phyloP scores from a whole-genome alignment of 192 early-diverging fungal species.

The Gigaspora rosea region DNA sequence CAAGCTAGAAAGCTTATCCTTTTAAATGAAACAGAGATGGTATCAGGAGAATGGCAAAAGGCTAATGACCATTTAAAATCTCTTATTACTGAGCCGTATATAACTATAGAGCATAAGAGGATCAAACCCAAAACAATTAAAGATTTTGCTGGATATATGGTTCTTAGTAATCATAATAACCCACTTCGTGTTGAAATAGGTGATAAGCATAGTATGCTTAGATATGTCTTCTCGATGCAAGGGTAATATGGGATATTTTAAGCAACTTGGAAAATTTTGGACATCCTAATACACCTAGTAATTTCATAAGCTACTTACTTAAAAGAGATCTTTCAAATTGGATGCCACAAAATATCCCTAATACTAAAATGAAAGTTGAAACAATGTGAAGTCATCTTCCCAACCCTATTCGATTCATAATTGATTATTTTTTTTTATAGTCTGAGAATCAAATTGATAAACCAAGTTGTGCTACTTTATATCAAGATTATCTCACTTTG shows the following conservation, averaged over 20 bases:
- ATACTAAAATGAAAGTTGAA: background rate
- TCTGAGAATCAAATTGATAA: too few relatives aligned
- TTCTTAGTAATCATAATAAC: background rate
- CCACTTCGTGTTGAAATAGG: background rate
- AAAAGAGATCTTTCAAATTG: too few relatives aligned
- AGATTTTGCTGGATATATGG: constrained; percentile 9
- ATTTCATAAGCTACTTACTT: too few relatives aligned
- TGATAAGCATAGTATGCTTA: background rate
- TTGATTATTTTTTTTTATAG: too few relatives aligned
- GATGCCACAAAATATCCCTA: too few relatives aligned
- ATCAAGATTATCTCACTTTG: too few relatives aligned
- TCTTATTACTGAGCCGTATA: background rate
- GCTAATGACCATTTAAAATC: too few relatives aligned
- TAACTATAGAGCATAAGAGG: background rate
- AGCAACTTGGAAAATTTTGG: background rate
- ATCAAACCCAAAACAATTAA: background rate
- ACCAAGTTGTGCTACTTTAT: too few relatives aligned
- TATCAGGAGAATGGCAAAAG: background rate
- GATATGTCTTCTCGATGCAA: background rate
- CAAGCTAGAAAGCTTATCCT: background rate
- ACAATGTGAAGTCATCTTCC: background rate
- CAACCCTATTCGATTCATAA: background rate
- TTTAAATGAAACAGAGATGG: background rate
- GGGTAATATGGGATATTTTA: background rate
- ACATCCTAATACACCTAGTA: background rate